These are phyloP conservation scores for Aspergillus costaricaensis DNA, from an alignment of 2,329 filamentous ascomycete genomes.

Conservation along the genomic window DNA sequence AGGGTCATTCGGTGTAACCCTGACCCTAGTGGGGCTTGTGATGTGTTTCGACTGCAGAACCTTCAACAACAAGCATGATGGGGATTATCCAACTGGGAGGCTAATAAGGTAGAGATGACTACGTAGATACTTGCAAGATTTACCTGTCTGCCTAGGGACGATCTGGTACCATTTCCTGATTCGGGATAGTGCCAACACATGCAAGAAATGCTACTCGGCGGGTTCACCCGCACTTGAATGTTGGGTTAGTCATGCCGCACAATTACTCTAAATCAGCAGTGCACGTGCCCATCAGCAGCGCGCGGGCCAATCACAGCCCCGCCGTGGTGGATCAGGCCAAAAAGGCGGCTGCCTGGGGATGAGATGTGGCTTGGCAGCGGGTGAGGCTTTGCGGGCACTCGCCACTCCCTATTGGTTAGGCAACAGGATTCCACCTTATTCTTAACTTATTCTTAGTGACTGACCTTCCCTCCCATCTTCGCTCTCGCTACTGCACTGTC, in stretches of 20 bases:
- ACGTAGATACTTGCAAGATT: too few species aligned
- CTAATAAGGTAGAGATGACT: too few species aligned
- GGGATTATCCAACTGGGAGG: too few species aligned
- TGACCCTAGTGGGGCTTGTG: too few species aligned
- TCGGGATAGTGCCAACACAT: background rate
- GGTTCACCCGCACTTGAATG: background rate
- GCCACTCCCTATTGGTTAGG: constrained; percentile 44
- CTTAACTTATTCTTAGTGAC: constrained; percentile 27
- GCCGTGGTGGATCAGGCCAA: background rate
- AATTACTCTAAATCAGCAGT: background rate
- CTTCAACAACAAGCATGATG: too few species aligned
- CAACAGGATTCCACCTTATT: constrained; percentile 43
- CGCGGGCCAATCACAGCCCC: constrained; percentile 6
- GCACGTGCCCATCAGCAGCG: constrained; percentile 11
- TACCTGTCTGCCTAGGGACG: background rate
- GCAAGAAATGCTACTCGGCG: background rate
- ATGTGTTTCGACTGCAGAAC: too few species aligned
- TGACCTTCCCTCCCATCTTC: constrained; percentile 14
- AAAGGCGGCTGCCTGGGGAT: constrained; percentile 32
- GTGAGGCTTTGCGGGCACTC: constrained; percentile 28
- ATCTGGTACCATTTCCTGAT: background rate
- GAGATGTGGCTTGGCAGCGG: constrained; percentile 26
- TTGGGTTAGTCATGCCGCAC: constrained; percentile 10
- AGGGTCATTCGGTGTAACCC: too few species aligned
- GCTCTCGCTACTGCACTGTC: constrained; percentile 10